A percentile compares a stretch with the other conserved stretches of the same genome.
These are phyloP conservation scores for Berkeleyomyces rouxiae DNA, from an alignment of 2,329 filamentous ascomycete species.

Conservation along the genomic window DNA sequence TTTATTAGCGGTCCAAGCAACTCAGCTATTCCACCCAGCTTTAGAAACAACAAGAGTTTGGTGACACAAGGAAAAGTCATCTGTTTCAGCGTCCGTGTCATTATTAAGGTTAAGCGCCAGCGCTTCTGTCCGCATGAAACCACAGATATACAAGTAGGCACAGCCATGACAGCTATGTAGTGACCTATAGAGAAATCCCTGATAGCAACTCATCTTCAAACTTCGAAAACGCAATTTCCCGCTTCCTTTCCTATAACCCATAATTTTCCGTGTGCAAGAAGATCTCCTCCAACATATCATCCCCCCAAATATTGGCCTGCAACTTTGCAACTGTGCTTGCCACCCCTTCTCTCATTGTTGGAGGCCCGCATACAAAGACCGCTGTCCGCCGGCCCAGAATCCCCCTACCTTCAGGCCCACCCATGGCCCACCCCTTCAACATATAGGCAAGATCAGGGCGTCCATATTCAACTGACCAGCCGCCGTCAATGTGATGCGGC, in stretches of 20 bases:
- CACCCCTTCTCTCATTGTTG: slow-evolving; percentile 73
- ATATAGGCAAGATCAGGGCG: slow-evolving; percentile 77
- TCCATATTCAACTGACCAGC: slow-evolving; percentile 86
- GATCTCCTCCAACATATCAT: slow-evolving; percentile 68
- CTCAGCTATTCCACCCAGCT: no score
- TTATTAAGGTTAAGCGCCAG: no score
- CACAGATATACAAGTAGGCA: slow-evolving; percentile 1
- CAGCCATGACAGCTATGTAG: background rate
- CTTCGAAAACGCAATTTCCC: background rate
- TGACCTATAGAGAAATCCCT: background rate
- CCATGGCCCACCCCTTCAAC: slow-evolving; percentile 64
- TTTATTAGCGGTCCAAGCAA: no score
- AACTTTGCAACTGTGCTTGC: slow-evolving; percentile 68
- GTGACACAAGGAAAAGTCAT: no score
- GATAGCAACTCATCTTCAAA: background rate
- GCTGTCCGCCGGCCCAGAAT: slow-evolving; percentile 67
- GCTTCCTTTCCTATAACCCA: slow-evolving; percentile 41
- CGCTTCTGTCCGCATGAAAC: background rate
- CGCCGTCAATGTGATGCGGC: slow-evolving; percentile 51
- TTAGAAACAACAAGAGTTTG: no score
- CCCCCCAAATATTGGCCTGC: slow-evolving; percentile 69
- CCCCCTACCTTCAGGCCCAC: slow-evolving; percentile 46
- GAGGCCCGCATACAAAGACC: slow-evolving; percentile 84
- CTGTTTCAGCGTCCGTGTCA: no score
- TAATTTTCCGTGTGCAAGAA: slow-evolving; percentile 94